Percentiles rank a stretch among this genome's conserved stretches.
Conservation (phyloP, 2,329 filamentous ascomycete species). For the Cryphonectria carpinicola region DNA sequence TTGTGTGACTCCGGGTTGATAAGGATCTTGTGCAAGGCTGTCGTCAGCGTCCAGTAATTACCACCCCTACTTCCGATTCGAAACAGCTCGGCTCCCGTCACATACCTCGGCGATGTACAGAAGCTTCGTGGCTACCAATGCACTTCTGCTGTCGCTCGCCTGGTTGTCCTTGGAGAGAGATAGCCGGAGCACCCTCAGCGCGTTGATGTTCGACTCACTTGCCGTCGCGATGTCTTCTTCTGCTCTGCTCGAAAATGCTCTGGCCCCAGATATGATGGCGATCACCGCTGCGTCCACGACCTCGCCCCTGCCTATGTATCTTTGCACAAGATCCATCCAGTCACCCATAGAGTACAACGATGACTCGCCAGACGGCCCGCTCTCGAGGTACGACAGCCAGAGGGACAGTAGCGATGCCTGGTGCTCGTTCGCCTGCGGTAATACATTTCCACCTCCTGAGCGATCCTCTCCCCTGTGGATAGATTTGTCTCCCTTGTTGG, state of each 20-base stretch:
- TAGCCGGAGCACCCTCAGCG: not conserved
- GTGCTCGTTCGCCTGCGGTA: not conserved
- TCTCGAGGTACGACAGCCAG: slow-evolving; percentile 6
- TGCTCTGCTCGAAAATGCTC: slow-evolving; percentile 1
- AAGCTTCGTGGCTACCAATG: slow-evolving; percentile 5
- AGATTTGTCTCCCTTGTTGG: slow-evolving; percentile 1
- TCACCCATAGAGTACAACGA: slow-evolving; percentile 5
- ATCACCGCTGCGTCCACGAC: slow-evolving; percentile 5
- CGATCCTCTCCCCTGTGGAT: not conserved
- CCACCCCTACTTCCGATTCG: not conserved
- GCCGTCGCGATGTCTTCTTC: slow-evolving; percentile 5
- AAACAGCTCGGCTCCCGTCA: not conserved
- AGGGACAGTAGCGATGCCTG: not conserved
- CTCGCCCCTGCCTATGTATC: slow-evolving; percentile 3
- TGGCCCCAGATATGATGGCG: not conserved
- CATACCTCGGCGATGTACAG: slow-evolving; percentile 6
- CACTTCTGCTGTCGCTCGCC: not conserved
- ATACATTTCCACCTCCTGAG: not conserved
- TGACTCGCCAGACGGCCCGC: not conserved
- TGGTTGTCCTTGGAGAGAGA: slow-evolving; percentile 3
- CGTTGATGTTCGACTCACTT: slow-evolving; percentile 1
- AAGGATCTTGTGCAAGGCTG: not conserved
- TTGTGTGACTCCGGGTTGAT: slow-evolving; percentile 3
- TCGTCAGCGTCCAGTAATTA: not conserved
- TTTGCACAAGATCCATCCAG: slow-evolving; percentile 1